These are phyloP conservation scores for Aristolochia californica DNA, from an alignment of 164 flowering plant species.

Conservation along the genomic window DNA sequence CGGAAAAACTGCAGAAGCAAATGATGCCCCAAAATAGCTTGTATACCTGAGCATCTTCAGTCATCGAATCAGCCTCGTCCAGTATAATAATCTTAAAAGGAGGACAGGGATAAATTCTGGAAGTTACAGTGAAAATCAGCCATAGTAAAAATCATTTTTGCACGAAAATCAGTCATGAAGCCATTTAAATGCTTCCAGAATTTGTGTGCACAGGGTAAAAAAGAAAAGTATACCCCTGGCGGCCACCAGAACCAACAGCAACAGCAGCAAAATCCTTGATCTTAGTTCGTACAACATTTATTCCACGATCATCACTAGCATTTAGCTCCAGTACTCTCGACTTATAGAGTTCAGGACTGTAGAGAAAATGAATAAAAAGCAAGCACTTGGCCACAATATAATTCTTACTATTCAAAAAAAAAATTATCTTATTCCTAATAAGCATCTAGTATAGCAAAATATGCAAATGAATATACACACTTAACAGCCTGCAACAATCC, in stretches of 20 bases:
- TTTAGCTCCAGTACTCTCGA: constrained; percentile 91
- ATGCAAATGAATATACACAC: too few species aligned
- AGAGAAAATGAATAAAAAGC: constrained; percentile 1
- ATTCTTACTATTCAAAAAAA: too few species aligned
- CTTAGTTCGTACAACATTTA: constrained; percentile 92
- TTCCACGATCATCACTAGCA: constrained; percentile 99
- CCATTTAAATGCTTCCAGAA: background rate
- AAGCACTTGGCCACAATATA: too few species aligned
- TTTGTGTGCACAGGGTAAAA: background rate
- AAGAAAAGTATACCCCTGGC: constrained; percentile 40
- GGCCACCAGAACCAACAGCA: constrained; percentile 70
- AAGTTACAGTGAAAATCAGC: background rate
- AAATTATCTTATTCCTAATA: too few species aligned
- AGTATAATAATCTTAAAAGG: constrained; percentile 87
- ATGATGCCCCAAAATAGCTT: background rate
- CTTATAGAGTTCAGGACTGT: constrained; percentile 90
- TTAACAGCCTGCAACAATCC: too few species aligned
- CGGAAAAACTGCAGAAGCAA: background rate
- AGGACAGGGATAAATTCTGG: constrained; percentile 83
- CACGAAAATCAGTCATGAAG: background rate
- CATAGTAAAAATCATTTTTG: too few species aligned
- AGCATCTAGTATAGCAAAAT: too few species aligned
- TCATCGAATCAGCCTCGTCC: constrained; percentile 99
- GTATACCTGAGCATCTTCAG: constrained; percentile 97
- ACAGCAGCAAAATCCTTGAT: constrained; percentile 94